These are phyloP conservation scores for Cordyceps tenuipes DNA, from an alignment of 2,329 filamentous ascomycete genomes.

Conservation along the genomic window DNA sequence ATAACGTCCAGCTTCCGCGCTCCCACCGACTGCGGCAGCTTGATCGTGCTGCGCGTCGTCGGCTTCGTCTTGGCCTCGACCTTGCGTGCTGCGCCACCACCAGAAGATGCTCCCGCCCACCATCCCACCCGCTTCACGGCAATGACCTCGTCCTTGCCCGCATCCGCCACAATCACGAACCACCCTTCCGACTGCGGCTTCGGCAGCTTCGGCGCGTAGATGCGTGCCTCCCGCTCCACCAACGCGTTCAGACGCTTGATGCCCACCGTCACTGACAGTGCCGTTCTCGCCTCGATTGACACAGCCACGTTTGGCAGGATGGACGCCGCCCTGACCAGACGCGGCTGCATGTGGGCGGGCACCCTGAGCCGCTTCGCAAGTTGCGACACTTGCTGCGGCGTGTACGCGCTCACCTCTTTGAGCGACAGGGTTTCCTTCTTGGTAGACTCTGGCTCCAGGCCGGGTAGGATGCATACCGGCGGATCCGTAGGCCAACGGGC, in stretches of 20 bases:
- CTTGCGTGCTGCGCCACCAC: constrained; percentile 19
- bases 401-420: constrained; percentile 27
- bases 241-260: constrained; percentile 61
- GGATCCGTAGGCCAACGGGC: constrained; percentile 84
- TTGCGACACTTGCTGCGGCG: constrained; percentile 28
- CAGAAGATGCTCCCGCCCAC: constrained; percentile 26
- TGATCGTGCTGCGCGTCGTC: constrained; percentile 48
- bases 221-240: constrained; percentile 57
- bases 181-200: constrained; percentile 93
- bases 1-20: constrained; percentile 61
- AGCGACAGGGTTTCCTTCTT: constrained; percentile 36
- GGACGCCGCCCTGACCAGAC: constrained; percentile 51
- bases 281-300: constrained; percentile 50
- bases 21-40: constrained; percentile 37
- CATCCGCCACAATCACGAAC: constrained; percentile 71
- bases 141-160: constrained; percentile 64
- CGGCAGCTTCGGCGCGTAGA: constrained; percentile 83
- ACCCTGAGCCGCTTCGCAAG: constrained; percentile 46
- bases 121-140: constrained; percentile 83
- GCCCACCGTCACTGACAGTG: constrained; percentile 53
- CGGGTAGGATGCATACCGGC: constrained; percentile 70
- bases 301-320: constrained; percentile 63
- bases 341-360: constrained; percentile 31
- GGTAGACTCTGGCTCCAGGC: constrained; percentile 43
- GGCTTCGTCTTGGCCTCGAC: constrained; percentile 37